A percentile compares a stretch with the other conserved stretches of the same genome.
These are phyloP conservation scores for Globisporangium splendens DNA, from an alignment of 352 stramenopile species.

Conservation along the genomic window DNA sequence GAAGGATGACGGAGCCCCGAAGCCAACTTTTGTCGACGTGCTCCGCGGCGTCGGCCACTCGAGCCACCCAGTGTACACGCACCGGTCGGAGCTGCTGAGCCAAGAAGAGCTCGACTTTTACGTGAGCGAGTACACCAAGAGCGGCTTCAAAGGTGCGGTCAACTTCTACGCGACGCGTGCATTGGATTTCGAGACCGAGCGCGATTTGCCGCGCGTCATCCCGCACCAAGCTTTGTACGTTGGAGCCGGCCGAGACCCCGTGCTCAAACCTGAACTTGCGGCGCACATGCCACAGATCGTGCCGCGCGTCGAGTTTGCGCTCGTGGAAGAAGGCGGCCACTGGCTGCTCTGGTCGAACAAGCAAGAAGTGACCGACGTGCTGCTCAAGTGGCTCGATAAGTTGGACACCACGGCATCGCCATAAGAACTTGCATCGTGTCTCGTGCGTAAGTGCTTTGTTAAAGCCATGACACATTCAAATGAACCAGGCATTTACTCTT, in stretches of 20 bases:
- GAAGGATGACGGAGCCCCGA: slow-evolving; percentile 13
- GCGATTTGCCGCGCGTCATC: slow-evolving; percentile 25
- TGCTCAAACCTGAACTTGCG: slow-evolving; percentile 43
- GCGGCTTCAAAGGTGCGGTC: slow-evolving; percentile 30
- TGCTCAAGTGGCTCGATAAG: slow-evolving; percentile 9
- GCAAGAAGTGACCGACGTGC: slow-evolving; percentile 4
- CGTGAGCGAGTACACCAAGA: slow-evolving; percentile 31
- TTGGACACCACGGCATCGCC: slow-evolving; percentile 2
- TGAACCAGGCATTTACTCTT: no score
- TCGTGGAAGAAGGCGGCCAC: slow-evolving; percentile 12
- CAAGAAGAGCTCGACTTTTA: slow-evolving; percentile 50
- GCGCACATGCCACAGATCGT: slow-evolving; percentile 24
- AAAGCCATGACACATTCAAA: background rate
- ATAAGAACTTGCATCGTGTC: background rate
- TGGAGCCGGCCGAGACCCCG: slow-evolving; percentile 28
- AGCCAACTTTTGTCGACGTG: slow-evolving; percentile 22
- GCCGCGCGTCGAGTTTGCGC: slow-evolving; percentile 6
- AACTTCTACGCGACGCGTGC: slow-evolving; percentile 39
- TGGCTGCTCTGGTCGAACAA: slow-evolving; percentile 13
- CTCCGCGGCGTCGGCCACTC: slow-evolving; percentile 21
- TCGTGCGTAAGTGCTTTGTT: background rate
- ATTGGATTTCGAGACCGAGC: slow-evolving; percentile 44
- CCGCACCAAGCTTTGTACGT: slow-evolving; percentile 43
- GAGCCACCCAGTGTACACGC: slow-evolving; percentile 28
- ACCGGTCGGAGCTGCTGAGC: slow-evolving; percentile 33